Percentiles rank a stretch among this genome's conserved stretches.
Conservation (phyloP, 257 asterid species). For the Verbena officinalis region DNA sequence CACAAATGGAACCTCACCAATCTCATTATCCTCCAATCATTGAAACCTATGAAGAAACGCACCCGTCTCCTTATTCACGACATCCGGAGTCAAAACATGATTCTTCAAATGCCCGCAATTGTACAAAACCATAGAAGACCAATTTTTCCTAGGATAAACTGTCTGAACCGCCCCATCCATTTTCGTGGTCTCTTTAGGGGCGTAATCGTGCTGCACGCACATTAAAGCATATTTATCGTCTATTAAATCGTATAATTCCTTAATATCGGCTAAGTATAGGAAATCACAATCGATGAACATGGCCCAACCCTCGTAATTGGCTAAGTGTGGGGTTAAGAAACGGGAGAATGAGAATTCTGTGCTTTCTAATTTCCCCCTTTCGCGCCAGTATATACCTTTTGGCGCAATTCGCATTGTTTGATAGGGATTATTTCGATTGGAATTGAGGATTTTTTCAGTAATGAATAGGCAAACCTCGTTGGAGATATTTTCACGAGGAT, state of each 20-base stretch:
- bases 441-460: conserved; percentile 70
- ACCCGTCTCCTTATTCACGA: conserved; percentile 78
- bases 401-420: conserved; percentile 73
- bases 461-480: conserved; percentile 79
- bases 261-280: conserved; percentile 66
- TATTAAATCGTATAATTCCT: conserved; percentile 53
- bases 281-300: conserved; percentile 94
- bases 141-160: conserved; percentile 83
- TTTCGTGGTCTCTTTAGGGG: conserved; percentile 85
- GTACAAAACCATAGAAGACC: conserved; percentile 95
- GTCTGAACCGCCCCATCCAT: conserved; percentile 94
- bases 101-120: conserved; percentile 80
- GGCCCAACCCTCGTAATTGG: conserved; percentile 78
- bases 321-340: conserved; percentile 69
- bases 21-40: conserved; percentile 75
- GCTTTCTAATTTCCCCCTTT: conserved; percentile 84
- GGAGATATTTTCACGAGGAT: conserved; percentile 73
- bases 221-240: conserved; percentile 76
- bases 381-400: conserved; percentile 76
- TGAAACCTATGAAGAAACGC: conserved; percentile 86
- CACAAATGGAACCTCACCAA: conserved; percentile 81
- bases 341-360: conserved; percentile 86
- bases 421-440: conserved; percentile 72
- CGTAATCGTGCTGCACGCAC: conserved; percentile 88
- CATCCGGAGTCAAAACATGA: conserved; percentile 58